phyloP scores from a whole-genome alignment of 257 asterid genomes.

The Lantana camara region DNA sequence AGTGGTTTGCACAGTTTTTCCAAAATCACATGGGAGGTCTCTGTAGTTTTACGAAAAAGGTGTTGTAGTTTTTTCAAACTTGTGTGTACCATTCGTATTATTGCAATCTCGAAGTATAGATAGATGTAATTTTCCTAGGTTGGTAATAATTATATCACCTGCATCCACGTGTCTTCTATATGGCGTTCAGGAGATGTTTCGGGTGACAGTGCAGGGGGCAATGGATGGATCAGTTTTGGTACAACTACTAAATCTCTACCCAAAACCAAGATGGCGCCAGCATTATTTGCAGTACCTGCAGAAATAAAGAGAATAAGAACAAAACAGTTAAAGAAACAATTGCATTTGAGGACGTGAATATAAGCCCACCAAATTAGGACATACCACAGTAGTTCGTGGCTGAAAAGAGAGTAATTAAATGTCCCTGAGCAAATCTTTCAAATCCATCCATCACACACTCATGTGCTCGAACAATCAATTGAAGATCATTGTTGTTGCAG shows the following conservation, averaged over 20 bases:
- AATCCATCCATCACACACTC: slow-evolving; percentile 99
- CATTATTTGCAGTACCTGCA: slow-evolving; percentile 94
- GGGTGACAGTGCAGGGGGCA: slow-evolving; percentile 88
- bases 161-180: slow-evolving; percentile 97
- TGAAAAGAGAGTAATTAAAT: slow-evolving; percentile 90
- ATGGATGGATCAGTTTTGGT: slow-evolving; percentile 90
- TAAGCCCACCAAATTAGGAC: slow-evolving; percentile 15
- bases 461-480: slow-evolving; percentile 94
- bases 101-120: no score
- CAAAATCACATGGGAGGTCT: no score
- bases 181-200: slow-evolving; percentile 88
- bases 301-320: slow-evolving; percentile 3
- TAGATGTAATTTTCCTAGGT: background rate
- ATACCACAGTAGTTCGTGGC: slow-evolving; percentile 99
- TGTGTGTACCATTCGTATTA: no score
- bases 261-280: slow-evolving; percentile 97
- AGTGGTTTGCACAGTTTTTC: no score
- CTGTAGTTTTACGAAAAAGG: no score
- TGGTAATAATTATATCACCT: slow-evolving; percentile 48
- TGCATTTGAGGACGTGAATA: background rate
- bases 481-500: slow-evolving; percentile 94
- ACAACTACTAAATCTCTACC: slow-evolving; percentile 99
- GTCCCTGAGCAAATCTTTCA: slow-evolving; percentile 99
- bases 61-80: no score
- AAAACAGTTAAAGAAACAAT: slow-evolving; percentile 7